Evolutionary conservation across 306 rosid species (phyloP).

Genomic region (Prunus fruticosa): DNA sequence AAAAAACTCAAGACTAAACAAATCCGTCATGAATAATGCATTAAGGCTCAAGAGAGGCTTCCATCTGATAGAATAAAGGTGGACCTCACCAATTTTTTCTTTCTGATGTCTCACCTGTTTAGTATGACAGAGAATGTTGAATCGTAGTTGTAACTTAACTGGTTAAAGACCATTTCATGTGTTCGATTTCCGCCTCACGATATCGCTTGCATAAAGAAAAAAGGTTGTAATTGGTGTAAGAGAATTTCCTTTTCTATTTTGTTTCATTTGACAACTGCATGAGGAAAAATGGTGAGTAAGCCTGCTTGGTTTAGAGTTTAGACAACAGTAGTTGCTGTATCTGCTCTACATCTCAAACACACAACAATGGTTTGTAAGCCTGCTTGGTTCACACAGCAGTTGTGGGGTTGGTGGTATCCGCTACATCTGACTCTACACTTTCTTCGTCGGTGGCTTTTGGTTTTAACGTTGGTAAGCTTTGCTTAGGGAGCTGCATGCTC

Average conservation of each 20-base stretch:
- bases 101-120: conserved; percentile 72
- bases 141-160: conserved; percentile 30
- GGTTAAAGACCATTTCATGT: too few species aligned
- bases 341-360: too few species aligned
- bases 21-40: too few species aligned
- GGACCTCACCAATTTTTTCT: conserved; percentile 59
- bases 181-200: too few species aligned
- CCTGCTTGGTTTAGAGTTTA: too few species aligned
- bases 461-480: conserved; percentile 19
- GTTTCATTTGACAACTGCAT: not conserved
- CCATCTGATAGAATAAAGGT: conserved; percentile 21
- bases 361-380: not conserved
- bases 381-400: conserved; percentile 24
- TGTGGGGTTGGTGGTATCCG: not conserved
- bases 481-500: conserved; percentile 30
- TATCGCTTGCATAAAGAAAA: too few species aligned
- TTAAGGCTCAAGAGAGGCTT: too few species aligned
- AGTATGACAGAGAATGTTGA: conserved; percentile 39
- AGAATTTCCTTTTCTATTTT: not conserved
- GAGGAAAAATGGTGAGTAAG: too few species aligned
- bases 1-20: too few species aligned
- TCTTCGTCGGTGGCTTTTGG: conserved; percentile 21
- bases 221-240: not conserved
- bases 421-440: conserved; percentile 19
- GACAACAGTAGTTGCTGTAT: too few species aligned